Evolutionary conservation across 495 filamentous ascomycete species (phyloP), one percentile per base, ranked within the genome.

Genomic region (Hypoxylon intermedium): DNA sequence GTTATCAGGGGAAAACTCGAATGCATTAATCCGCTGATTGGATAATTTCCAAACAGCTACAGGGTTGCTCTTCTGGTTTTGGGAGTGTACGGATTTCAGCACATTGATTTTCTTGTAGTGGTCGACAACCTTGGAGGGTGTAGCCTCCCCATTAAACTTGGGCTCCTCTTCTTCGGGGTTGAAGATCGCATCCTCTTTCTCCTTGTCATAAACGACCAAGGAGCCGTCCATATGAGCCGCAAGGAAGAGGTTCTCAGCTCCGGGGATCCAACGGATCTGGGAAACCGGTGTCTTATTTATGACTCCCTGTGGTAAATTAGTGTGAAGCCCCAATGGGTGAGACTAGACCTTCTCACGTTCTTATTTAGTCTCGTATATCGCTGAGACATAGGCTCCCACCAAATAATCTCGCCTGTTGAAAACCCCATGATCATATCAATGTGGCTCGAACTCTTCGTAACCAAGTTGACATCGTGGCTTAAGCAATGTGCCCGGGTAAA

Each of bases 351-450:
- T 13, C 82, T 63, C 71, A 88, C 88, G 72, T 97, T 97, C 74
- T 98, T 98, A 74, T 98, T 98, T 56, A 98, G 82, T 4, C 95
- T 87, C 2, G 89, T 89, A 71, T 98, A 98, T 69, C 96, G 94
- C 66, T 97, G 92, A 15, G 92, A 92, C 67, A 97, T 91, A 9
- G 94, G 93, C 75, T 98, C 94, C 77, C 93, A 98, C 95, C 95
- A 98, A 42, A 98, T 93, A 43, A 98, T 94, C 68, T 98, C 94
- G 19, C 91, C 92, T 0, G 91, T 93, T 2, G 92, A 96, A 55
- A 96, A 97, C 5, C 94, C 94, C 86, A 98, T 91, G 53, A 96
- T 86, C 19, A 98, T 79, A 68, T 98, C 94, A 47, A 98, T 79
- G 70, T 97, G 93, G 13, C 78, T 84, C 7, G 82, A 52, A 37